Base-by-base conservation (phyloP, 75 land plant species). In the Picea glauca region DNA sequence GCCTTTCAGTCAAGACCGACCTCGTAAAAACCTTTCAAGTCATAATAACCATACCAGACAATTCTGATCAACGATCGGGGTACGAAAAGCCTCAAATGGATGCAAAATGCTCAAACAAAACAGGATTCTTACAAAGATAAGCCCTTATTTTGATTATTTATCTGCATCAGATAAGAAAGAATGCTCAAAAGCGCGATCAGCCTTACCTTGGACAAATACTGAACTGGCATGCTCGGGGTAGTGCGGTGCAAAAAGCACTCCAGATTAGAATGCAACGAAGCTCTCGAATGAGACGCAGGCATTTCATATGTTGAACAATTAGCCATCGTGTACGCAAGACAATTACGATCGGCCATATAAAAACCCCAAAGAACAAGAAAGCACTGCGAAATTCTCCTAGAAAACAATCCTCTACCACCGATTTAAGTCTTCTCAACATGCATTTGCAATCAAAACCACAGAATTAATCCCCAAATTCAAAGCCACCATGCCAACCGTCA, bases 121-220 rank as follows among this genome's bases (percentile, higher is more conserved):
- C 33, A 35, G 3, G 35, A 66, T 66, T 33, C 32, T 32, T 50
- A 9, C 35, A 38, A 5, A 33, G 35, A 32, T 18, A 66, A 66
- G 0, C 40, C 70, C 43, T 5, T 35, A 11, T 4, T 66, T 33
- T 32, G 40, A 65, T 65, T 32, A 65, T 3, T 32, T 1, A 14
- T 13, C 4, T 6, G n/a, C 70, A 66, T 66, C 68, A 13, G 15
- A 13, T 50, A 50, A 50, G 56, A 50, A 9, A 50, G 56, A 8
- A 50, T 50, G 56, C 56, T 50, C 11, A 43, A 40, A 40, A 8
- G 12, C 40, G 1, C n/a, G 11, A 43, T 38, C n/a, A 4, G 17
- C 81, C n/a, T 30, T 83, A 83, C 86, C 86, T 83, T 85, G 77
- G 72, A 86, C 17, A 84, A 76, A 63, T 70, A 60, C 26, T 85